Percentiles rank a stretch among this genome's conserved stretches.
These are phyloP conservation scores for Carpinus viminea DNA, from an alignment of 306 rosid genomes.

Conservation along the genomic window DNA sequence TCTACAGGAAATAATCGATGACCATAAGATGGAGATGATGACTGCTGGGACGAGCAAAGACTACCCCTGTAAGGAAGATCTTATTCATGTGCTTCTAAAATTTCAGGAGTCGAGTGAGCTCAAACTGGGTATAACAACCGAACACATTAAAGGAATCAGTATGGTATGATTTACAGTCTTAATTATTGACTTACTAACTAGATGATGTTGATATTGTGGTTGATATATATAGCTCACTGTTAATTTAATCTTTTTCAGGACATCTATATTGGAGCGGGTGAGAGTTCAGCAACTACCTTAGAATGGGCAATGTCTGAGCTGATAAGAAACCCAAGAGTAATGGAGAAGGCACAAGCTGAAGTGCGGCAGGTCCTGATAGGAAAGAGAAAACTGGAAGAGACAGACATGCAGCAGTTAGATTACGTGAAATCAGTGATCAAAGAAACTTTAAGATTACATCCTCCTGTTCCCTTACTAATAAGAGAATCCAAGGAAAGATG, in stretches of 20 bases:
- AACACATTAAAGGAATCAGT: slow-evolving; percentile 31
- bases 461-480: slow-evolving; percentile 25
- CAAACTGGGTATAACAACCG: neutral
- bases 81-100: slow-evolving; percentile 34
- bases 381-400: slow-evolving; percentile 5
- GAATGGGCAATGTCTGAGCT: slow-evolving; percentile 47
- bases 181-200: neutral
- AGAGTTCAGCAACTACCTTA: slow-evolving; percentile 31
- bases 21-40: neutral
- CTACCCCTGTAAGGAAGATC: slow-evolving; percentile 10
- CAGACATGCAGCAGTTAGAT: neutral
- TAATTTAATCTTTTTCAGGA: slow-evolving; percentile 23
- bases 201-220: neutral
- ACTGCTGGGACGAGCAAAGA: neutral
- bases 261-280: slow-evolving; percentile 33
- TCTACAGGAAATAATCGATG: slow-evolving; percentile 28
- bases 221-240: neutral
- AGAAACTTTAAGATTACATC: slow-evolving; percentile 39
- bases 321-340: neutral
- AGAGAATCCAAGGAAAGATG: slow-evolving; percentile 25
- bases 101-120: slow-evolving; percentile 15
- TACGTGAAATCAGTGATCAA: slow-evolving; percentile 28
- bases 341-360: slow-evolving; percentile 37
- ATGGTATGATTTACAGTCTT: slow-evolving; percentile 20
- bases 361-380: slow-evolving; percentile 30